These are phyloP conservation scores for Hypoxylon sp. DNA, from an alignment of 2,329 filamentous ascomycete genomes.

Conservation along the genomic window DNA sequence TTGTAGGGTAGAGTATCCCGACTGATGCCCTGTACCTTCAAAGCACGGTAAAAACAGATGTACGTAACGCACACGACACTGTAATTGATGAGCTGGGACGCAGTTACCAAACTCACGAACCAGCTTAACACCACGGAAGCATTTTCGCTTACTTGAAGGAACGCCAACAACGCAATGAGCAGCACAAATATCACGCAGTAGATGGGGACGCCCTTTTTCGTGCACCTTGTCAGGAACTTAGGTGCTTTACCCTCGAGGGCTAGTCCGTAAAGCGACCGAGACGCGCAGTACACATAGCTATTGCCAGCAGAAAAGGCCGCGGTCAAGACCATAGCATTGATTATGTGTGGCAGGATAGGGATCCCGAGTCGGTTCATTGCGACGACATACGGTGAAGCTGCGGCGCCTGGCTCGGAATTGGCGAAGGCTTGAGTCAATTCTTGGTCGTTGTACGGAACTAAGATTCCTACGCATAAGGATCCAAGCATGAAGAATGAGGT, in stretches of 20 bases:
- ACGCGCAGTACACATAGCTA: constrained; percentile 77
- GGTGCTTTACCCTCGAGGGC: constrained; percentile 78
- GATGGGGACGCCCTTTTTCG: constrained; percentile 76
- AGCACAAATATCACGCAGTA: constrained; percentile 79
- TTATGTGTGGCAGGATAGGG: constrained; percentile 74
- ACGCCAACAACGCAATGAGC: constrained; percentile 77
- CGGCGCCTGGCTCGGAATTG: constrained; percentile 73
- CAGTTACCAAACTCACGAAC: constrained; percentile 79
- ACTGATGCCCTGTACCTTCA: constrained; percentile 77
- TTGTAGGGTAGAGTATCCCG: constrained; percentile 79
- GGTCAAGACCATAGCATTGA: constrained; percentile 80
- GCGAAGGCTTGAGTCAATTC: constrained; percentile 73
- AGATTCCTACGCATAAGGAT: constrained; percentile 78
- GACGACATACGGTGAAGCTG: constrained; percentile 76
- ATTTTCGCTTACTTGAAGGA: constrained; percentile 77
- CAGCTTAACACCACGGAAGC: constrained; percentile 78
- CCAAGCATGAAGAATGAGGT: constrained; percentile 83
- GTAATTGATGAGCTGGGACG: constrained; percentile 82
- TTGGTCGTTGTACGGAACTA: constrained; percentile 78
- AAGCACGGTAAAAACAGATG: constrained; percentile 78
- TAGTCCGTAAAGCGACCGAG: constrained; percentile 76
- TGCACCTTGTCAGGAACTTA: constrained; percentile 72
- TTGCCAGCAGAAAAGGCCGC: constrained; percentile 78
- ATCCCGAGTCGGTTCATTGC: constrained; percentile 78
- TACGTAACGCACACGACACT: constrained; percentile 78